phyloP scores from a whole-genome alignment of 1,139 yeast genomes.

The Scheffersomyces insectosa region DNA sequence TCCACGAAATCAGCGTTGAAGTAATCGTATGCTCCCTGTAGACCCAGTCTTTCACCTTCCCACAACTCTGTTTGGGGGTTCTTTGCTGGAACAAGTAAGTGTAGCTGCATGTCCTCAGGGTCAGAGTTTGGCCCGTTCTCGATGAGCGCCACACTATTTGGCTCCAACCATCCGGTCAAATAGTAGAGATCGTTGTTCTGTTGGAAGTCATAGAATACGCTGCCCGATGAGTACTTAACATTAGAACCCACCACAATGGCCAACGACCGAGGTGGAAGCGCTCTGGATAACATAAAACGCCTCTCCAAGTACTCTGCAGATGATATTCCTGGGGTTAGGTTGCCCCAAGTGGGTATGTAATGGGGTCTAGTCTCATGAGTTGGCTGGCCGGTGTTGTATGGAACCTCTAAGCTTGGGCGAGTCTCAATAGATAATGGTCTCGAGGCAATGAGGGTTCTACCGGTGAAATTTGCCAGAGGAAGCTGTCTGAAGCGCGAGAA shows the following conservation, averaged over 20 bases:
- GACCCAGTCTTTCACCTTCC: constrained; percentile 94
- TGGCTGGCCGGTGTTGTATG: constrained; percentile 74
- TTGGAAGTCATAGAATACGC: constrained; percentile 88
- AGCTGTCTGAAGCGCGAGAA: too few species aligned
- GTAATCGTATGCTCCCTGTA: constrained; percentile 74
- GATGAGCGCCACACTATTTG: constrained; percentile 74
- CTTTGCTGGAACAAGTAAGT: constrained; percentile 86
- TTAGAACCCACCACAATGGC: constrained; percentile 76
- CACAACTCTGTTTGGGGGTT: constrained; percentile 78
- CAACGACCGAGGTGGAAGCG: constrained; percentile 63
- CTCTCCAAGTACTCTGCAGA: constrained; percentile 81
- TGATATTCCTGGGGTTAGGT: constrained; percentile 84
- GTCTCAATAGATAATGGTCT: not conserved
- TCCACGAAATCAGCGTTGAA: constrained; percentile 85
- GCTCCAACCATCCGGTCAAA: constrained; percentile 92
- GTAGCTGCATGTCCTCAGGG: constrained; percentile 59
- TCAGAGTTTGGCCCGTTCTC: constrained; percentile 41
- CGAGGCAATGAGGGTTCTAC: too few species aligned
- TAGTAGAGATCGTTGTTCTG: constrained; percentile 88
- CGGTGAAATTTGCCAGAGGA: too few species aligned
- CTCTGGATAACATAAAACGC: constrained; percentile 55
- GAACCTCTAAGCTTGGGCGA: constrained; percentile 5
- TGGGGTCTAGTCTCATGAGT: constrained; percentile 80
- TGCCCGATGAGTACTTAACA: constrained; percentile 79
- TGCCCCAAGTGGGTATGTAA: constrained; percentile 68